Base-by-base conservation (phyloP, 495 filamentous ascomycete genomes). In the Talaromyces stipitatus region DNA sequence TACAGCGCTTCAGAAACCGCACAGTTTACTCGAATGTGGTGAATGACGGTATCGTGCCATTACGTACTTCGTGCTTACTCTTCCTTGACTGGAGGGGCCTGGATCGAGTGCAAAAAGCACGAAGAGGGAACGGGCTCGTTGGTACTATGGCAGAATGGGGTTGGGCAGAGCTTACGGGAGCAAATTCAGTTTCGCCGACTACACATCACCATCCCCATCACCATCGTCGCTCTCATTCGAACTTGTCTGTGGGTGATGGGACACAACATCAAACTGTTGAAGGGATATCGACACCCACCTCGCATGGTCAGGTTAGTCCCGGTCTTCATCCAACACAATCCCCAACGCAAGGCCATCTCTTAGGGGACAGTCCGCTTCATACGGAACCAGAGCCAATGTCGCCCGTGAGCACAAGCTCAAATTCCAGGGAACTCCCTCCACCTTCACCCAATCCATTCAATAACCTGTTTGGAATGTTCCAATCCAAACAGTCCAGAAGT, bases 11-110 rank as follows among this genome's bases (percentile, higher is more conserved):
- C 64, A 80, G 90, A 46, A 95, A 94, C 65, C 79, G 95, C 16
- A 98, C 94, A 0, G 78, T 97, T 1, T 98, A 98, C 66, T 95
- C 92, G 1, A 98, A 98, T 64, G 91, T 97, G 26, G 95, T 98
- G 43, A 98, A 98, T 70, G 94, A 98, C 72, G 94, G 94, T 2
- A 97, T 98, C 65, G 94, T 98, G 6, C 94, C 94, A 2, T 68
- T 97, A 33, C 82, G 95, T 10, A 98, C 94, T 11, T 97, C 95
- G 51, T 97, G 92, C 69, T 76, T 98, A 14, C 76, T 97, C n/a
- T 98, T 97, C 62, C 79, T 98, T 6, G 94, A 98, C 66, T 98
- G 94, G 94, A 87, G 89, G 69, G 94, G 94, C 0, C 76, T 98
- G 7, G 92, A 87, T 22, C 84, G 90, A 23, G 94, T 97, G 4